Base-by-base conservation (phyloP, 2,329 filamentous ascomycete species). In the Cladosporium sp. region DNA sequence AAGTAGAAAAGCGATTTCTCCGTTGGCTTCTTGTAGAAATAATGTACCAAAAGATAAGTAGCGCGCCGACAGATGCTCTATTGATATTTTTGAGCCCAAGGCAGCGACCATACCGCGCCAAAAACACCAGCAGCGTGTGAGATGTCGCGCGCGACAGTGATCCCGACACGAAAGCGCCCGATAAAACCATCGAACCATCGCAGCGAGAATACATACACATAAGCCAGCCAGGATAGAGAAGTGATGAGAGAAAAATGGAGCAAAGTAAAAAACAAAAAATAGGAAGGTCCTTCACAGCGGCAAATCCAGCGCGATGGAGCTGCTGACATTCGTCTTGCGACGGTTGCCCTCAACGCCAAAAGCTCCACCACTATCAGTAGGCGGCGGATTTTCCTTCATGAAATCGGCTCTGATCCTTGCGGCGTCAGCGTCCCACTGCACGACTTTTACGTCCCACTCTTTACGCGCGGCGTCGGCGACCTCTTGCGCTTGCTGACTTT, bases 371-470 rank as follows among this genome's bases (percentile, higher is more conserved):
- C 44, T n/a, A 49, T 33, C 35, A 49, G 63, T n/a, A 59, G 72
- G 69, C 46, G 69, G 70, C 33, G 72, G 72, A 60, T 72, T 68
- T 16, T 69, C 67, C 11, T 59, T 33, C 55, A 78, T 77, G 66
- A 80, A 81, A 67, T 82, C 80, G 53, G 72, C 72, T 60, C 80
- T 73, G 63, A 83, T 81, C 40, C 77, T 74, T 29, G 81, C 78
- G 3, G 90, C 89, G 65, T 88, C 85, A 23, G 78, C 80, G 74
- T 96, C 91, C 92, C 93, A 98, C 64, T 85, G 83, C 60, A 83
- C 85, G 10, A 86, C 83, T n/a, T 84, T 82, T 59, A 83, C 82
- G 56, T 88, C 87, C 76, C 87, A 92, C 26, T 82, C 82, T 18
- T 81, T 82, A 63, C 90, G 74, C 7, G 84, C 84, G 44, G 83